A percentile compares a stretch with the other conserved stretches of the same genome.
These are phyloP conservation scores for Aspergillus biplanus DNA, from an alignment of 495 filamentous ascomycete species.

Conservation along the genomic window DNA sequence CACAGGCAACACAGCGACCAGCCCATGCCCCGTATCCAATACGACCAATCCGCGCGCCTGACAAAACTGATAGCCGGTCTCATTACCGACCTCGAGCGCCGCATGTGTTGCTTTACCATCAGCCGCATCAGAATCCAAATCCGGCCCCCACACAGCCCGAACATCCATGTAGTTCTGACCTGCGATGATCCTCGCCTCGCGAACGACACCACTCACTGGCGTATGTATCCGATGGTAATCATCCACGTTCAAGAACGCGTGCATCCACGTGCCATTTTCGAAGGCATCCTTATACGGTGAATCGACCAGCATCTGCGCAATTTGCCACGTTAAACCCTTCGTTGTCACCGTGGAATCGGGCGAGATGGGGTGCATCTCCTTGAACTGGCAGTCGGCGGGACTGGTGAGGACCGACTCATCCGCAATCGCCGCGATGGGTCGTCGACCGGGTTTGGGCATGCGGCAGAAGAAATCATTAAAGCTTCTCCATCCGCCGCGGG, in stretches of 20 bases:
- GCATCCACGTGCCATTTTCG: slow-evolving; percentile 8
- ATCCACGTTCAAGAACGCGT: slow-evolving; percentile 10
- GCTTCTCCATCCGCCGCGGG: slow-evolving; percentile 13
- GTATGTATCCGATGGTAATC: slow-evolving; percentile 17
- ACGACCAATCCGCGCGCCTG: slow-evolving; percentile 6
- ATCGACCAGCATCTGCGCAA: slow-evolving; percentile 4
- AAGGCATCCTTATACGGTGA: slow-evolving; percentile 4
- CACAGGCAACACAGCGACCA: slow-evolving; percentile 45
- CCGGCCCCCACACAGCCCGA: not conserved
- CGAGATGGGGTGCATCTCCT: not conserved
- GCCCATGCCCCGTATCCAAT: slow-evolving; percentile 20
- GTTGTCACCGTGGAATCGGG: slow-evolving; percentile 3
- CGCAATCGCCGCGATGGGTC: slow-evolving; percentile 12
- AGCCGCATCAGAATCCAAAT: not conserved
- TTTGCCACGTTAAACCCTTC: slow-evolving; percentile 8
- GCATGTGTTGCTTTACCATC: not conserved
- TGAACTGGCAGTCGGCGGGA: slow-evolving; percentile 10
- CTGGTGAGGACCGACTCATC: slow-evolving; percentile 4
- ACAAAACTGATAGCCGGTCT: slow-evolving; percentile 13
- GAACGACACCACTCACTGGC: not conserved
- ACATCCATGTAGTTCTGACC: slow-evolving; percentile 12
- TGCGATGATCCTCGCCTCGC: not conserved
- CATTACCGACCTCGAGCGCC: not conserved
- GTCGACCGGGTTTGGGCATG: slow-evolving; percentile 10
- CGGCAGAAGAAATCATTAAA: slow-evolving; percentile 20